Percentiles rank a stretch among this genome's conserved stretches.
phyloP scores from a whole-genome alignment of 2,329 filamentous ascomycete genomes.

The Ceratocystis huliohia region DNA sequence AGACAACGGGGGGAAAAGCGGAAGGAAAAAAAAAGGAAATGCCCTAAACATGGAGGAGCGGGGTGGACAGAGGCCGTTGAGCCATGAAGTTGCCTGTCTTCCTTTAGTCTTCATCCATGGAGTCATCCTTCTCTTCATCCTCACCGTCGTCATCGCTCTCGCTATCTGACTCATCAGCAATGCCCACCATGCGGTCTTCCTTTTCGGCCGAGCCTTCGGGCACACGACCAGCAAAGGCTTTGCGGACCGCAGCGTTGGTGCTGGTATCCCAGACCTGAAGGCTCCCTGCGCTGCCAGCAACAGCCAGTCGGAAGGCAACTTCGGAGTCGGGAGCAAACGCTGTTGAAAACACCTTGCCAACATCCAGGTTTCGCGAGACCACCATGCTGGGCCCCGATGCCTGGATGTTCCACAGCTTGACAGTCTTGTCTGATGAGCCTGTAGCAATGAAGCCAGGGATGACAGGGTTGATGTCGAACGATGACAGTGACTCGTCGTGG shows the following conservation, averaged over 20 bases:
- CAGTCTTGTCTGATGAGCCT: conserved; percentile 83
- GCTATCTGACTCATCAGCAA: conserved; percentile 56
- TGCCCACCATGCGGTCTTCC: conserved; percentile 64
- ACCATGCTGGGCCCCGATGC: conserved; percentile 76
- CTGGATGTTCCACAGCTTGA: conserved; percentile 93
- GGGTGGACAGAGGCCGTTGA: neutral
- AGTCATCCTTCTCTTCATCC: conserved; percentile 33
- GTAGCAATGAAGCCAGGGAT: conserved; percentile 91
- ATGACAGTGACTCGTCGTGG: conserved; percentile 81
- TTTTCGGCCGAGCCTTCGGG: conserved; percentile 47
- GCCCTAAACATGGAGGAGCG: neutral
- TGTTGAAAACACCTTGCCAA: conserved; percentile 88
- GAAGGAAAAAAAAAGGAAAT: neutral
- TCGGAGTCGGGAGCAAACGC: conserved; percentile 80
- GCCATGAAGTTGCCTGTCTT: neutral
- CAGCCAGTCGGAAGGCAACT: conserved; percentile 81
- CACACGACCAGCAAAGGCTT: conserved; percentile 61
- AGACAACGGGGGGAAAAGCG: neutral
- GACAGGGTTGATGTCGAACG: conserved; percentile 80
- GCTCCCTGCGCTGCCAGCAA: conserved; percentile 85
- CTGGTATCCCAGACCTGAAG: conserved; percentile 94
- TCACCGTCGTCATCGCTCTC: conserved; percentile 48
- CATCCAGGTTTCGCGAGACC: conserved; percentile 77
- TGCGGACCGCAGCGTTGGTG: conserved; percentile 77
- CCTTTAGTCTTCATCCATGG: conserved; percentile 45